Base-by-base conservation (phyloP, 1,284 basidiomycete species). In the Rhodotorula sp. region DNA sequence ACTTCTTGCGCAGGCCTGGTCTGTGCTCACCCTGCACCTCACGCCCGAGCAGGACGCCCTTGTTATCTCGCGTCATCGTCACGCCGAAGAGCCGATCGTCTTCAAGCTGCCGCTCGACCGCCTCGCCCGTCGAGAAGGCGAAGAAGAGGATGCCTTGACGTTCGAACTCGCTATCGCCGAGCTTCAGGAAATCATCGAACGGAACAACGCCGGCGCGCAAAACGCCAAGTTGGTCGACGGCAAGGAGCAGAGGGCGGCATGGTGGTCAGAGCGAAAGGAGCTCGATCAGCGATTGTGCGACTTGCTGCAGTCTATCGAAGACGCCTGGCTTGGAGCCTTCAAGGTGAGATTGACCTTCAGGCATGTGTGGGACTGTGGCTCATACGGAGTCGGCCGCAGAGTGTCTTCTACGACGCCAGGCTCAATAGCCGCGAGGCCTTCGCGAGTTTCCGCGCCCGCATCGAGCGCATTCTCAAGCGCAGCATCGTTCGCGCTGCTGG, bases 241-340 rank as follows among this genome's bases (percentile, higher is more conserved):
- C 66, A 82, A 85, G 2, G 71, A 74, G 13, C 71, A 67, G 47
- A 66, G 76, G 8, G 62, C 66, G 22, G 84, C 83, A 2, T 98
- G 95, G 95, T 99, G 95, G 95, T 86, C 86, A 49, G 85, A 88
- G 62, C 85, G 93, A 19, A 83, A 84, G 54, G 85, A 84, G 36
- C 84, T 99, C 39, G 94, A 99, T 78, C 84, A 82, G 59, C 85
- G 92, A 36, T 80, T 99, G 78, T 83, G 87, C 59, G 86, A 87
- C 47, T 82, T 99, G 15, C 81, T 97, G 36, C 87, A 87, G 71
- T 90, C 88, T 71, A 89, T 99, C 48, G 95, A 99, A 79, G 92
- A 91, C 77, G 92, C 90, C 76, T 99, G 96, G 96, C 84, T 99
- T 5, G 95, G 96, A 2, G 93, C 90, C 30, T 98, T 97, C 86